A percentile compares a stretch with the other conserved stretches of the same genome.
phyloP scores from a whole-genome alignment of 2,329 filamentous ascomycete species.

The Colletotrichum sidae region DNA sequence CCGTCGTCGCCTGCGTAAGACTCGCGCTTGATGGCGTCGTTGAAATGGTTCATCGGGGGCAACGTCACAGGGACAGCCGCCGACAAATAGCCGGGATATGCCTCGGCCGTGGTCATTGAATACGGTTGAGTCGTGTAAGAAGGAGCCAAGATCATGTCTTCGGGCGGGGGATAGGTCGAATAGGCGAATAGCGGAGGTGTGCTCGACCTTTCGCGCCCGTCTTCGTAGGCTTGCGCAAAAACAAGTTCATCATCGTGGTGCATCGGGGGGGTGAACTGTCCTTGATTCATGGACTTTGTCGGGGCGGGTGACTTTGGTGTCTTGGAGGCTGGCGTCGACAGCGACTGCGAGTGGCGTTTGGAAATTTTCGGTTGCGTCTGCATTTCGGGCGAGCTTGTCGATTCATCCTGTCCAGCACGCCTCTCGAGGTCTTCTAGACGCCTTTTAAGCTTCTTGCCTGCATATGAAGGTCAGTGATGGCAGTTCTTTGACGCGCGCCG shows the following conservation, averaged over 20 bases:
- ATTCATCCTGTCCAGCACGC: slow-evolving; percentile 71
- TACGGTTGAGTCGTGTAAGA: slow-evolving; percentile 67
- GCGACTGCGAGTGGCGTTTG: slow-evolving; percentile 50
- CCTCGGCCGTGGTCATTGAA: slow-evolving; percentile 61
- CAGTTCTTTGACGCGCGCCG: slow-evolving; percentile 37
- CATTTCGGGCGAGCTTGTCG: slow-evolving; percentile 51
- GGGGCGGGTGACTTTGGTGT: slow-evolving; percentile 48
- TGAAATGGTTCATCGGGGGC: slow-evolving; percentile 73
- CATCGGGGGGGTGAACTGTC: slow-evolving; percentile 73
- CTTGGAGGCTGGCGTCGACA: slow-evolving; percentile 38
- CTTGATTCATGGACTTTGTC: slow-evolving; percentile 56
- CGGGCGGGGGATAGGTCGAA: slow-evolving; percentile 74
- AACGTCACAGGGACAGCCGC: slow-evolving; percentile 69
- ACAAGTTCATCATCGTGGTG: slow-evolving; percentile 73
- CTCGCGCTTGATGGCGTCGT: slow-evolving; percentile 76
- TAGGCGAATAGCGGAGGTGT: slow-evolving; percentile 78
- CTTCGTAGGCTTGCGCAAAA: slow-evolving; percentile 67
- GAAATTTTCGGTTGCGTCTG: slow-evolving; percentile 51
- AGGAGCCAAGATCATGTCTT: slow-evolving; percentile 71
- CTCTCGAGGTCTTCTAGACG: slow-evolving; percentile 87
- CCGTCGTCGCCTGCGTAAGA: slow-evolving; percentile 66
- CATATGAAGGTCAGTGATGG: slow-evolving; percentile 1
- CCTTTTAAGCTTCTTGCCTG: slow-evolving; percentile 94
- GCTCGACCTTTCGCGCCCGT: slow-evolving; percentile 76
- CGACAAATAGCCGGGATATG: slow-evolving; percentile 68